phyloP scores from a whole-genome alignment of 2,329 filamentous ascomycete genomes.

The Achaetomium macrosporum region DNA sequence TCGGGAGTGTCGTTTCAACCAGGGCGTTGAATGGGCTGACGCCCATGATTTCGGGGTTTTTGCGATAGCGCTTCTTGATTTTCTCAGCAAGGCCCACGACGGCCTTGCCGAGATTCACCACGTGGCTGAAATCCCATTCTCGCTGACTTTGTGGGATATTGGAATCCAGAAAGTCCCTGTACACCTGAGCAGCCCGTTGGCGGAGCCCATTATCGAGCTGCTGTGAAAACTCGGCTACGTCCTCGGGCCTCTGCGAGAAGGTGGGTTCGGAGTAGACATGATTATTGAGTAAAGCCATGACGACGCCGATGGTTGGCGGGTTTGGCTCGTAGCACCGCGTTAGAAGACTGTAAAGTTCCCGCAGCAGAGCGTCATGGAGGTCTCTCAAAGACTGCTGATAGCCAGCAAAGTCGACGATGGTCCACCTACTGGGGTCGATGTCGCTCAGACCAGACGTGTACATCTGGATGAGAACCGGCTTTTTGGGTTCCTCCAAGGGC shows the following conservation, averaged over 20 bases:
- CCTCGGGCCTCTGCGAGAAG: constrained; percentile 65
- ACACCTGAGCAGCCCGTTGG: constrained; percentile 70
- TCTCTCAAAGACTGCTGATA: constrained; percentile 71
- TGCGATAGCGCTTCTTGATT: constrained; percentile 87
- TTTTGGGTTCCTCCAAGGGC: constrained; percentile 59
- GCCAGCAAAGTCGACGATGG: constrained; percentile 58
- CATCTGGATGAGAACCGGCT: constrained; percentile 50
- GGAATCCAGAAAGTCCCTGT: constrained; percentile 70
- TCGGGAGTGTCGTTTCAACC: constrained; percentile 77
- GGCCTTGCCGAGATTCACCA: constrained; percentile 80
- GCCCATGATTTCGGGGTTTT: constrained; percentile 82
- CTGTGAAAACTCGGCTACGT: constrained; percentile 64
- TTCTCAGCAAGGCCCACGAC: constrained; percentile 81
- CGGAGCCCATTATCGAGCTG: constrained; percentile 68
- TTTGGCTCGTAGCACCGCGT: constrained; percentile 88
- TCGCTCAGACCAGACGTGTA: constrained; percentile 47
- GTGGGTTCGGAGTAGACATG: constrained; percentile 75
- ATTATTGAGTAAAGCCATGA: constrained; percentile 74
- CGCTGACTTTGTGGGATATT: constrained; percentile 75
- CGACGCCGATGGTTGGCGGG: constrained; percentile 69
- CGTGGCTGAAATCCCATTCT: constrained; percentile 84
- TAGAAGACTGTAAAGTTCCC: constrained; percentile 83
- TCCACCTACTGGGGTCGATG: constrained; percentile 60
- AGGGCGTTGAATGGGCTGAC: constrained; percentile 61
- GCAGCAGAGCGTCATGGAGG: constrained; percentile 74